Evolutionary conservation across 257 asterid genomes (phyloP).

Genomic region (Paulownia fortunei): DNA sequence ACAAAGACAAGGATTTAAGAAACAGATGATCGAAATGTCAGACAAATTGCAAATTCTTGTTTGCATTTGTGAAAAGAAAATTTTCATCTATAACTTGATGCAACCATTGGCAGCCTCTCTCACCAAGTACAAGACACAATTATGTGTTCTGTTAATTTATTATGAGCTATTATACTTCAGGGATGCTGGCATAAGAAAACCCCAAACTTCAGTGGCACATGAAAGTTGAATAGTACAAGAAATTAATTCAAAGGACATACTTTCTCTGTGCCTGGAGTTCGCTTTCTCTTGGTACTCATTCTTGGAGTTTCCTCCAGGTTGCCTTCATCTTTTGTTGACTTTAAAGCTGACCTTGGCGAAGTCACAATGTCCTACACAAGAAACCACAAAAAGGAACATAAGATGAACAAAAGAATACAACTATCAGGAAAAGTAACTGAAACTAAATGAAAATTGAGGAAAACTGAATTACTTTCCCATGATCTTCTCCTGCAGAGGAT

Average conservation of each 20-base stretch:
- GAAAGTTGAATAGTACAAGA: constrained; percentile 10
- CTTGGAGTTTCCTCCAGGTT: constrained; percentile 57
- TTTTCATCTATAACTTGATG: not conserved
- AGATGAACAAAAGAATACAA: constrained; percentile 10
- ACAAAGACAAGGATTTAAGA: constrained; percentile 2
- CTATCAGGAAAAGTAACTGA: constrained; percentile 22
- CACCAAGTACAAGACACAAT: constrained; percentile 7
- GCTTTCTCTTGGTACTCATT: constrained; percentile 69
- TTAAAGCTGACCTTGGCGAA: constrained; percentile 54
- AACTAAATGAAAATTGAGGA: constrained; percentile 6
- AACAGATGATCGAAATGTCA: constrained; percentile 4
- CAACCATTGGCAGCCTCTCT: constrained; percentile 2
- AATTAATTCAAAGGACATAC: constrained; percentile 40
- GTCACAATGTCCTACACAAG: constrained; percentile 48
- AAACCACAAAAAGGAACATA: constrained; percentile 24
- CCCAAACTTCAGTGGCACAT: constrained; percentile 14
- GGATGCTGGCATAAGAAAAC: constrained; percentile 17
- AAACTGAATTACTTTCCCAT: constrained; percentile 47
- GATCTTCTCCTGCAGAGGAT: constrained; percentile 53
- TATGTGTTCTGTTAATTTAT: not conserved
- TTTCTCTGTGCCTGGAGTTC: constrained; percentile 57
- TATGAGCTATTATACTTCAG: constrained; percentile 12
- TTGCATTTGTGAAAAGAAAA: not conserved
- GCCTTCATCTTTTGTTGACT: constrained; percentile 53
- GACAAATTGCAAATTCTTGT: not conserved